These are phyloP conservation scores for Haplosporangium sp. DNA, from an alignment of 371 early-diverging fungal species.

Conservation along the genomic window DNA sequence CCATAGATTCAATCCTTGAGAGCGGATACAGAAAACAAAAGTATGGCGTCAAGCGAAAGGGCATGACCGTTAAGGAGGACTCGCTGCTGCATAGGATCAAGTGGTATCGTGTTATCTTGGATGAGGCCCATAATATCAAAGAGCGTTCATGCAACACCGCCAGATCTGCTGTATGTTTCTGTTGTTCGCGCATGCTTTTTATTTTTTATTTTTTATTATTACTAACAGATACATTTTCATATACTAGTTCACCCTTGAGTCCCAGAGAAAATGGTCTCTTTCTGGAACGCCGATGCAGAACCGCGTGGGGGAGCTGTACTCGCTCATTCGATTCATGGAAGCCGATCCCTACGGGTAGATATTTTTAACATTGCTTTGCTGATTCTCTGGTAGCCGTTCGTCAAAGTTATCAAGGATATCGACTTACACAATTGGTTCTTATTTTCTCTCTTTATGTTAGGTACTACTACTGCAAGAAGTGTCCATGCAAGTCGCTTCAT, in stretches of 20 bases:
- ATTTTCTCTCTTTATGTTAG: constrained; percentile 30
- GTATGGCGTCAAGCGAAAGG: constrained; percentile 71
- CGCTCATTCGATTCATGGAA: constrained; percentile 89
- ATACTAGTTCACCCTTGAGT: constrained; percentile 76
- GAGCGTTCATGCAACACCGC: constrained; percentile 93
- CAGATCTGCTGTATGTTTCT: constrained; percentile 71
- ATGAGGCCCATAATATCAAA: constrained; percentile 98
- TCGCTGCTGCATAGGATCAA: constrained; percentile 79
- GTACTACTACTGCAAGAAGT: constrained; percentile 91
- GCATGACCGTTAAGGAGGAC: constrained; percentile 68
- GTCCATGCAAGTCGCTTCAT: constrained; percentile 81
- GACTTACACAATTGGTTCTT: no score
- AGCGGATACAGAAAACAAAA: constrained; percentile 77
- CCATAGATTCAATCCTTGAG: constrained; percentile 81
- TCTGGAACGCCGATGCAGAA: constrained; percentile 99
- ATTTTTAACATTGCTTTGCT: neutral
- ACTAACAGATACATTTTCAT: neutral
- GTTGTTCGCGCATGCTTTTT: neutral
- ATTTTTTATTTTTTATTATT: neutral
- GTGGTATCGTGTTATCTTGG: constrained; percentile 92
- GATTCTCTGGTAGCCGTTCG: neutral
- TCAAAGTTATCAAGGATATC: no score
- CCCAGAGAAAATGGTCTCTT: constrained; percentile 87
- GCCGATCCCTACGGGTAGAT: constrained; percentile 46
- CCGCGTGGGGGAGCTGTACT: constrained; percentile 96